Evolutionary conservation across 2,329 filamentous ascomycete species (phyloP), one percentile per base, ranked within the genome.

Genomic region (Penicillium sp.): DNA sequence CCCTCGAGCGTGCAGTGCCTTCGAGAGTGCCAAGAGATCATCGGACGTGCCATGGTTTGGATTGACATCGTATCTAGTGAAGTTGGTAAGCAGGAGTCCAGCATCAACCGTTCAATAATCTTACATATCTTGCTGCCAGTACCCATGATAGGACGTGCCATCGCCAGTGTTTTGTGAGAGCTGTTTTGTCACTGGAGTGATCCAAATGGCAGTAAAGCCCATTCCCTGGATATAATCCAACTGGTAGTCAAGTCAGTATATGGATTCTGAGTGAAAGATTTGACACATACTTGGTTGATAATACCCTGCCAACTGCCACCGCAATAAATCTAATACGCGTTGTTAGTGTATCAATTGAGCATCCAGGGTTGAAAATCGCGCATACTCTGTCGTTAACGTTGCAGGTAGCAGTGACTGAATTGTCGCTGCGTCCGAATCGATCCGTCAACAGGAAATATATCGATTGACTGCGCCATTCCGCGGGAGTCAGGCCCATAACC

Each of bases 1-100:
- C 12, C 73, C 79, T 8, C 83, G 77, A 17, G 71, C 70, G 65
- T 88, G 85, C 0, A 86, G 71, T 2, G 82, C 83, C 19, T 74
- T 70, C 1, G 85, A 78, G 6, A 89, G 77, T 4, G 77, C 79
- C 61, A 80, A 79, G 54, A 89, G 76, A 61, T 89, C 86, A n/a
- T 81, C 76, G 2, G 78, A 77, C 0, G 82, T 83, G 29, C 87
- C 87, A 61, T 84, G 85, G 57, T 84, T 78, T 3, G 78, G 59
- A 66, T 89, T 89, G 57, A 89, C 69, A 15, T 73, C 63, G 63
- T 82, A 81, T 43, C 72, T 74, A 47, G 10, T 9, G 15, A 6
- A 21, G 8, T 33, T 4, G 31, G 29, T 45, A 21, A 39, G 53
- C 13, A 7, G 71, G 86, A 66, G 79, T 81, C 69, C 86, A 80